Conservation (phyloP, 2,329 filamentous ascomycete species). For the Beauveria brongniartii region DNA sequence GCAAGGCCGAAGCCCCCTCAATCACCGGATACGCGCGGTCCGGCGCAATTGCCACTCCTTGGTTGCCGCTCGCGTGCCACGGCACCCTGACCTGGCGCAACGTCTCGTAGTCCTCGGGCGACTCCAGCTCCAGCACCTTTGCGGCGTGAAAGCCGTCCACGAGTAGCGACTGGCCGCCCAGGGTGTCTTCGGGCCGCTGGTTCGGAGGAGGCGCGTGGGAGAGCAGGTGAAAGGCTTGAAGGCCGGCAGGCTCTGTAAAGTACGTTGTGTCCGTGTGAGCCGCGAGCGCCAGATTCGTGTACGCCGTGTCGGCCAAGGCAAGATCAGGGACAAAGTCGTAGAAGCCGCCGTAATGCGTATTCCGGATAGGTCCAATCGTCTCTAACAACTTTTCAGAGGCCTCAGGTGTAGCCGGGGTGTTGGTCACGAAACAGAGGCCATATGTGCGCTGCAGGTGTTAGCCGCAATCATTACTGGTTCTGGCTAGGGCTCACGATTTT, state of each 20-base stretch:
- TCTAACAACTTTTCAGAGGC: slow-evolving; percentile 69
- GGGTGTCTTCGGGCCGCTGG: slow-evolving; percentile 24
- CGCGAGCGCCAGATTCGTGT: slow-evolving; percentile 74
- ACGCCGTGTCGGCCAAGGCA: slow-evolving; percentile 81
- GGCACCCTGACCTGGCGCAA: slow-evolving; percentile 53
- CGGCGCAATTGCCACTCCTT: slow-evolving; percentile 72
- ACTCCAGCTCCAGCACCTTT: slow-evolving; percentile 43
- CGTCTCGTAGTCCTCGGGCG: slow-evolving; percentile 46
- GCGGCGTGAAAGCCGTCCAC: slow-evolving; percentile 82
- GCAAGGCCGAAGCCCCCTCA: slow-evolving; percentile 41
- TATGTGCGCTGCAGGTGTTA: slow-evolving; percentile 43
- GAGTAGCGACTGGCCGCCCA: slow-evolving; percentile 71
- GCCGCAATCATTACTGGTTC: neutral
- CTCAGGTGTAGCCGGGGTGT: slow-evolving; percentile 57
- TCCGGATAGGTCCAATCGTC: slow-evolving; percentile 76
- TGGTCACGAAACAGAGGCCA: slow-evolving; percentile 72
- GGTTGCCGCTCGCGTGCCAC: slow-evolving; percentile 84
- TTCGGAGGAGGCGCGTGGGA: slow-evolving; percentile 49
- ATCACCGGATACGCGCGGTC: slow-evolving; percentile 64
- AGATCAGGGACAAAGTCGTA: slow-evolving; percentile 85
- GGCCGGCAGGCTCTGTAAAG: slow-evolving; percentile 82
- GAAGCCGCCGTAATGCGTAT: slow-evolving; percentile 79
- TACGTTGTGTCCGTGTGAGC: slow-evolving; percentile 95
- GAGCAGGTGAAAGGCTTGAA: slow-evolving; percentile 89
- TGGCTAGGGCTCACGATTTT: slow-evolving; percentile 46